Evolutionary conservation across 2,329 filamentous ascomycete genomes (phyloP).

Genomic region (Taxawa tesnikishii): DNA sequence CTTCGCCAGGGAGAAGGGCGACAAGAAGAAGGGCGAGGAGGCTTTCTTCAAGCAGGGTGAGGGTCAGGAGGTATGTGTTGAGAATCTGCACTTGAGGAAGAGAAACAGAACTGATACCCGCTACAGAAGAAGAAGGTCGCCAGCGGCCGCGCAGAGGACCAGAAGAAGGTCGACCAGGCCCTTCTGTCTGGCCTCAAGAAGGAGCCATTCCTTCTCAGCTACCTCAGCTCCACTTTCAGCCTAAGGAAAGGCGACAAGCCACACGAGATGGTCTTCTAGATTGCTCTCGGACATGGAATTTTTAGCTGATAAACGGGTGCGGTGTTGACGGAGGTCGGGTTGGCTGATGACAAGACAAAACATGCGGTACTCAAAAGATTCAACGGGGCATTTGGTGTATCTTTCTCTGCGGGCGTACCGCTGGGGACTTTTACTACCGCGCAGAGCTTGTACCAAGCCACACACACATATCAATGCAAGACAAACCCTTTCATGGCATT

Average conservation of each 20-base stretch:
- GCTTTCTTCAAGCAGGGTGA: constrained; percentile 99
- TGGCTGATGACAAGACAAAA: too few species aligned
- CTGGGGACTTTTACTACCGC: too few species aligned
- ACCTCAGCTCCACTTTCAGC: constrained; percentile 94
- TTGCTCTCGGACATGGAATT: too few species aligned
- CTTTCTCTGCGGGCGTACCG: too few species aligned
- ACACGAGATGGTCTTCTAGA: constrained; percentile 98
- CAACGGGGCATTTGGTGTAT: too few species aligned
- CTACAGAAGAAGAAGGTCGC: constrained; percentile 67
- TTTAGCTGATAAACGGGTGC: too few species aligned
- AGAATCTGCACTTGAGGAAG: not conserved
- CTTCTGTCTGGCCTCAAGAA: constrained; percentile 96
- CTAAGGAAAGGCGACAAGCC: constrained; percentile 98
- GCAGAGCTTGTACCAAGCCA: too few species aligned
- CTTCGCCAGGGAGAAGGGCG: constrained; percentile 90
- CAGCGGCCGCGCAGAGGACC: constrained; percentile 86
- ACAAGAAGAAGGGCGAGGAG: constrained; percentile 94
- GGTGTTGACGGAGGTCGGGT: too few species aligned
- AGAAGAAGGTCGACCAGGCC: constrained; percentile 97
- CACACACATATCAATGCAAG: too few species aligned
- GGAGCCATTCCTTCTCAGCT: constrained; percentile 84
- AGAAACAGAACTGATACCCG: not conserved
- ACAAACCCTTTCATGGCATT: too few species aligned
- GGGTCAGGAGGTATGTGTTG: constrained; percentile 73
- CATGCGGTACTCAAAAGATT: too few species aligned